Conservation (phyloP, 192 early-diverging fungal genomes). For the Pecoramyces ruminantium region DNA sequence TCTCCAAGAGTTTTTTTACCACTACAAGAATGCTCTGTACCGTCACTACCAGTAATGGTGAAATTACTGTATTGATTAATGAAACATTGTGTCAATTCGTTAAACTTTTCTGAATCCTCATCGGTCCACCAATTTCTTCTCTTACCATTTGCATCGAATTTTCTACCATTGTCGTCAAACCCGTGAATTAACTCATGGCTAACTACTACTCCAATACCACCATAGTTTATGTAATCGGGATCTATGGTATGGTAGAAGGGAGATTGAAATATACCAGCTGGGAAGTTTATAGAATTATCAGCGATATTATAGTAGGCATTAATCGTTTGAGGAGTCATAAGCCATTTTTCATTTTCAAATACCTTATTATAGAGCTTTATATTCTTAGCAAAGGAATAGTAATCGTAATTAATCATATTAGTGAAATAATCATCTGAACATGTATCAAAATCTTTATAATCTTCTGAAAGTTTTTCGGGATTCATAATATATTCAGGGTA, state of each 20-base stretch:
- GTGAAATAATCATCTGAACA: not conserved
- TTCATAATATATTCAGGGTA: constrained; percentile 42
- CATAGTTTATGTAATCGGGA: constrained; percentile 48
- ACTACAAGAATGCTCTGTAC: constrained; percentile 17
- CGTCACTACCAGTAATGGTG: constrained; percentile 17
- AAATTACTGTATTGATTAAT: constrained; percentile 42
- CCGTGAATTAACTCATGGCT: constrained; percentile 66
- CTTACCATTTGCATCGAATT: constrained; percentile 32
- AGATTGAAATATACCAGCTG: constrained; percentile 39
- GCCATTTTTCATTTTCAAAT: constrained; percentile 22
- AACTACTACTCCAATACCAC: constrained; percentile 48
- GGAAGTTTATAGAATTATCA: constrained; percentile 32
- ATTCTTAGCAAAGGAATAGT: not conserved
- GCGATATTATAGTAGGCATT: constrained; percentile 35
- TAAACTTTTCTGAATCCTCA: constrained; percentile 15
- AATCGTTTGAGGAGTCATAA: constrained; percentile 36
- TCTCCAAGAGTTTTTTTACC: constrained; percentile 41
- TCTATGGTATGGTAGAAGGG: constrained; percentile 37
- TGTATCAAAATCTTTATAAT: no score
- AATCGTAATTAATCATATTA: constrained; percentile 11
- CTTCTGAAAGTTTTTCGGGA: no score
- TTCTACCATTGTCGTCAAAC: constrained; percentile 42
- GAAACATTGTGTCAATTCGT: constrained; percentile 37
- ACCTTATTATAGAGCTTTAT: not conserved
- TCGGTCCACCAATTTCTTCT: constrained; percentile 23